Percentiles rank a stretch among this genome's conserved stretches.
phyloP scores from a whole-genome alignment of 768 basidiomycete species.

The Neoboletus subvelutipes region DNA sequence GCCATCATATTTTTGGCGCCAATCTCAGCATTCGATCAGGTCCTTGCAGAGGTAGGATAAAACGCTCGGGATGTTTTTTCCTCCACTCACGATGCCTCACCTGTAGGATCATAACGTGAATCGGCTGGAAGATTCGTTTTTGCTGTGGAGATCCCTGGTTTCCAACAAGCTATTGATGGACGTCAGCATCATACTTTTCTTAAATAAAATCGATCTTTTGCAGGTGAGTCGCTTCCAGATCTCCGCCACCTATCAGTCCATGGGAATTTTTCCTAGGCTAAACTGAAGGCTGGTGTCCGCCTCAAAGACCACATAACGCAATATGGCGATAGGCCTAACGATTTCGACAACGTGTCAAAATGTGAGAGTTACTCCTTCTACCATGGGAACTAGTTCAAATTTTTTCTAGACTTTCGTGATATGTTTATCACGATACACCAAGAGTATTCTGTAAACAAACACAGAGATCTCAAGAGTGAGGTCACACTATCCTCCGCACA shows the following conservation, averaged over 20 bases:
- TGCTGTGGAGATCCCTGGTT: constrained; percentile 70
- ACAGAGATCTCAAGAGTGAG: constrained; percentile 72
- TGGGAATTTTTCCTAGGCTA: constrained; percentile 44
- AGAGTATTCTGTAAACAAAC: constrained; percentile 63
- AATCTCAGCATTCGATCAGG: constrained; percentile 86
- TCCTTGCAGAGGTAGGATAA: constrained; percentile 64
- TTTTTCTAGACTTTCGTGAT: constrained; percentile 60
- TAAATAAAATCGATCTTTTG: constrained; percentile 80
- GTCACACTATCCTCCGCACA: background rate
- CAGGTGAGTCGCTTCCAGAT: constrained; percentile 42
- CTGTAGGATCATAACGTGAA: constrained; percentile 69
- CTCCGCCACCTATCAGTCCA: background rate
- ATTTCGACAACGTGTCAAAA: constrained; percentile 72
- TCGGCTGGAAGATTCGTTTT: constrained; percentile 75
- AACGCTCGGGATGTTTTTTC: constrained; percentile 5
- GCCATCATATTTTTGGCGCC: constrained; percentile 89
- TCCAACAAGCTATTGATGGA: constrained; percentile 70
- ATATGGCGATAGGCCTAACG: constrained; percentile 76
- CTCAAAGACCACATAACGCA: constrained; percentile 66
- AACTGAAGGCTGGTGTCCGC: constrained; percentile 74
- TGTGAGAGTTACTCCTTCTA: constrained; percentile 44
- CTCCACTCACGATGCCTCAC: background rate
- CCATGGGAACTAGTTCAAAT: background rate
- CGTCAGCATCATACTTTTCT: constrained; percentile 77
- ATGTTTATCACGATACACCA: constrained; percentile 74